Conservation (phyloP, 768 basidiomycete species). For the Tephrocybe sp. region DNA sequence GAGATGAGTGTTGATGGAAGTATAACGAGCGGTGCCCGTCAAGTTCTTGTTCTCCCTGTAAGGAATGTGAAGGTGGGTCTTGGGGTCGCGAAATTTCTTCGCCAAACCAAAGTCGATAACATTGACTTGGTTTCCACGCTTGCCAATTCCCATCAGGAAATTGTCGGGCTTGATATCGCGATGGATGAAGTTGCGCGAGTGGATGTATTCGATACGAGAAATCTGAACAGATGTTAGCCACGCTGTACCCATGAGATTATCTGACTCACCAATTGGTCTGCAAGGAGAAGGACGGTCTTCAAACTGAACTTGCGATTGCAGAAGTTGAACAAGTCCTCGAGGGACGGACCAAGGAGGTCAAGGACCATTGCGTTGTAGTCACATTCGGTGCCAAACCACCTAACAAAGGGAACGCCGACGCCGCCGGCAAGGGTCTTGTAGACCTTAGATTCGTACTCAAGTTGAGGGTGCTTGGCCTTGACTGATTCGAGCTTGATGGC, state of each 20-base stretch:
- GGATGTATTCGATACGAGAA: constrained; percentile 98
- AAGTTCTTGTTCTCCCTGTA: constrained; percentile 99
- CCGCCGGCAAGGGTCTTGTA: constrained; percentile 99
- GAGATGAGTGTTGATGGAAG: constrained; percentile 98
- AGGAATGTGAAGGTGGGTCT: constrained; percentile 99
- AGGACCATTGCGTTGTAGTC: constrained; percentile 99
- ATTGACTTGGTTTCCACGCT: constrained; percentile 99
- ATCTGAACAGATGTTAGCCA: constrained; percentile 55
- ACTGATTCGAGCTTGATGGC: constrained; percentile 99
- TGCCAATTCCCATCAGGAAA: constrained; percentile 99
- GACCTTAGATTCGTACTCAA: constrained; percentile 96
- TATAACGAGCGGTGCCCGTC: constrained; percentile 98
- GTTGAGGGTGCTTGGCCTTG: constrained; percentile 99
- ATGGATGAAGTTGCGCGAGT: constrained; percentile 98
- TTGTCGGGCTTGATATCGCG: constrained; percentile 99
- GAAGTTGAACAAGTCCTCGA: constrained; percentile 92
- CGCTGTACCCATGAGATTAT: constrained; percentile 12
- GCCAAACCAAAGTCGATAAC: constrained; percentile 98
- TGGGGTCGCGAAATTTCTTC: constrained; percentile 99
- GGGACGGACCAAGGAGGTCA: constrained; percentile 90
- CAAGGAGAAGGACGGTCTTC: constrained; percentile 95
- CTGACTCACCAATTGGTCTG: constrained; percentile 86
- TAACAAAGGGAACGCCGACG: constrained; percentile 97
- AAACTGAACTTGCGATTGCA: constrained; percentile 97
- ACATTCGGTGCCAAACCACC: constrained; percentile 95